These are phyloP conservation scores for Sclerotinia spermophila DNA, from an alignment of 2,329 filamentous ascomycete species.

Conservation along the genomic window DNA sequence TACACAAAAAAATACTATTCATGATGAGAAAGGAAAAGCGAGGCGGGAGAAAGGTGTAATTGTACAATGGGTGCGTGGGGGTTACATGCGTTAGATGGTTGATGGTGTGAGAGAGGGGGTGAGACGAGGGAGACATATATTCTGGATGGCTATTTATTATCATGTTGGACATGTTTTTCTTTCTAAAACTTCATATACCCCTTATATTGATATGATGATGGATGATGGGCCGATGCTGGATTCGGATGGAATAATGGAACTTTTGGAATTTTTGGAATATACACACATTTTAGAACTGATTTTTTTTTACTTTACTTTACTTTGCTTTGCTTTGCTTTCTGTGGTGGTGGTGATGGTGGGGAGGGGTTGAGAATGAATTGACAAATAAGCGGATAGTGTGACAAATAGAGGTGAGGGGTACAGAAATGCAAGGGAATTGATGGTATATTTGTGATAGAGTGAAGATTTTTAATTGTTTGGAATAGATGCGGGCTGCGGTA, in stretches of 20 bases:
- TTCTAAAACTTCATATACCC: constrained; percentile 5
- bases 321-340: not conserved
- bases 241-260: not conserved
- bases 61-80: not conserved
- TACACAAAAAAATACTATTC: not conserved
- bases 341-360: not conserved
- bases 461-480: too few relatives aligned
- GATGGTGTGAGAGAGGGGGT: not conserved
- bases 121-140: not conserved
- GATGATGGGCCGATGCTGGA: not conserved
- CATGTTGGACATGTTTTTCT: not conserved
- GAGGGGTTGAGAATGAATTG: not conserved
- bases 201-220: not conserved
- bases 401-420: not conserved
- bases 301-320: not conserved
- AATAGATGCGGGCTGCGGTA: too few relatives aligned
- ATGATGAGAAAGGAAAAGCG: not conserved
- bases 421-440: not conserved
- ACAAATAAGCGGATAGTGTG: not conserved
- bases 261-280: not conserved
- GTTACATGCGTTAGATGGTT: not conserved
- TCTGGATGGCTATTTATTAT: not conserved
- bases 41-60: not conserved
- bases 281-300: not conserved
- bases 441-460: too few relatives aligned